These are phyloP conservation scores for Epichloe typhina DNA, from an alignment of 2,329 filamentous ascomycete species.

Conservation along the genomic window DNA sequence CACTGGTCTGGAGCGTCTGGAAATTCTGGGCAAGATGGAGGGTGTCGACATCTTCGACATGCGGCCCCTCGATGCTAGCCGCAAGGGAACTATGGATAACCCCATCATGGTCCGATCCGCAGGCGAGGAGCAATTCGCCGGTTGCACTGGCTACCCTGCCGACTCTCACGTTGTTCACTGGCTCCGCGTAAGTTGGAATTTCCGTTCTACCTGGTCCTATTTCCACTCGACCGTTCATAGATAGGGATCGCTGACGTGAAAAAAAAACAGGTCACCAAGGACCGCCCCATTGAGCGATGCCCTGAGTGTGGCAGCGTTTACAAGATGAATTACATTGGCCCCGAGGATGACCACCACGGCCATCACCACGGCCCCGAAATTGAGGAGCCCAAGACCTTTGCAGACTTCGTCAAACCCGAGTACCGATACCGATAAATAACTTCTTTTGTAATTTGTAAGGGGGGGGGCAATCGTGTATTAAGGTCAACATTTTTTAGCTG, in stretches of 20 bases:
- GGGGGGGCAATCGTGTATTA: constrained; percentile 9
- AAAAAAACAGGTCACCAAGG: constrained; percentile 57
- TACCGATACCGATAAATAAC: constrained; percentile 58
- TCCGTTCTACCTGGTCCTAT: background rate
- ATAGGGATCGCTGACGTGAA: background rate
- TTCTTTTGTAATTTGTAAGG: constrained; percentile 4
- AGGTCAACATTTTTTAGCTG: constrained; percentile 12
- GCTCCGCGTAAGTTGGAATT: constrained; percentile 57
- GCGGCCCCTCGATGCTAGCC: constrained; percentile 84
- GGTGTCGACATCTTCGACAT: constrained; percentile 97
- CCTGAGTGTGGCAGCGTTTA: constrained; percentile 91
- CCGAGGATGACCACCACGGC: constrained; percentile 58
- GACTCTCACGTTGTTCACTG: constrained; percentile 87
- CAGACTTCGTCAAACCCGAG: constrained; percentile 88
- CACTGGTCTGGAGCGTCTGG: constrained; percentile 94
- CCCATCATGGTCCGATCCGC: constrained; percentile 84
- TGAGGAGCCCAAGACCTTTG: constrained; percentile 89
- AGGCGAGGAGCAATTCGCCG: constrained; percentile 91
- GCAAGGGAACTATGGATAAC: constrained; percentile 80
- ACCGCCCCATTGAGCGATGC: constrained; percentile 89
- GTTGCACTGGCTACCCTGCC: constrained; percentile 86
- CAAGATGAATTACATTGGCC: constrained; percentile 95
- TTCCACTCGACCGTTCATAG: background rate
- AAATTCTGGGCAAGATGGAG: constrained; percentile 99
- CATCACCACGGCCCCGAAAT: constrained; percentile 47